These are phyloP conservation scores for Neurospora discreta DNA, from an alignment of 495 filamentous ascomycete species.

Conservation along the genomic window DNA sequence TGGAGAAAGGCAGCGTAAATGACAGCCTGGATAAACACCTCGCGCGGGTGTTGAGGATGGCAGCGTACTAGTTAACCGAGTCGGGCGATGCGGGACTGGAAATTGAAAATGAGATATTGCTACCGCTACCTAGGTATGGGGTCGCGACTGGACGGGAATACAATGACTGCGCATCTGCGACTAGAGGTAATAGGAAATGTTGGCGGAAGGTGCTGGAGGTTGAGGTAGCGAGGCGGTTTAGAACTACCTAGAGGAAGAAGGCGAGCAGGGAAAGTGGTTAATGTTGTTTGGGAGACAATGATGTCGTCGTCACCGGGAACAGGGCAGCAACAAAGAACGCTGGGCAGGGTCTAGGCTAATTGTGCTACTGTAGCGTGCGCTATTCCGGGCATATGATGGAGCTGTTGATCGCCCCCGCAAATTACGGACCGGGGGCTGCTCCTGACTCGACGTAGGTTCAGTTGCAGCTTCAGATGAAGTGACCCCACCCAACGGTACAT, in stretches of 20 bases:
- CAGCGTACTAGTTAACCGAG: neutral
- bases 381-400: neutral
- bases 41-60: neutral
- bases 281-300: neutral
- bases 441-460: neutral
- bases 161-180: neutral
- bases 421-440: neutral
- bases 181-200: neutral
- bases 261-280: neutral
- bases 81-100: neutral
- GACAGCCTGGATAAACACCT: neutral
- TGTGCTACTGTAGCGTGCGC: neutral
- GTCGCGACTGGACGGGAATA: neutral
- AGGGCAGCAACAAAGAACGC: neutral
- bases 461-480: neutral
- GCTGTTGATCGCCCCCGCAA: neutral
- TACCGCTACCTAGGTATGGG: neutral
- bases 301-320: neutral
- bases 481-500: neutral
- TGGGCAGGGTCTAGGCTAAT: neutral
- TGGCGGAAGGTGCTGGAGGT: neutral
- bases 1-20: neutral
- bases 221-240: neutral
- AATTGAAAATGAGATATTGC: neutral
- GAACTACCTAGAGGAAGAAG: neutral